Evolutionary conservation across 768 basidiomycete genomes (phyloP), one percentile per base, ranked within the genome.

Genomic region (Tricholoma terreum): DNA sequence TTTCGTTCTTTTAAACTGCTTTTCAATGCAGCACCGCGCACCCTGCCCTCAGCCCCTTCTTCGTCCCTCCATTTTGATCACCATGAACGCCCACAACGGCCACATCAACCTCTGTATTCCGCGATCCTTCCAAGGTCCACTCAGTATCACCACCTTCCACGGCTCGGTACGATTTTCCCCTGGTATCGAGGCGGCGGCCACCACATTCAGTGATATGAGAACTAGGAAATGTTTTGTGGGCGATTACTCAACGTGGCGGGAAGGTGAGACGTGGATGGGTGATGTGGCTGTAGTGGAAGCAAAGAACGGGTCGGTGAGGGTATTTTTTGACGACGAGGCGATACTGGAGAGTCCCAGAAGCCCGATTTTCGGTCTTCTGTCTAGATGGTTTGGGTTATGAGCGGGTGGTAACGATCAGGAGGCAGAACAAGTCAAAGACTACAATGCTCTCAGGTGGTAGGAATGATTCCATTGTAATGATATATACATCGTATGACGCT

Each of bases 111-210:
- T 80, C 12, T 59, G 68, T 30, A 57, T 80, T 31, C 78, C 78
- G 4, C 76, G 77, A n/a, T 70, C 75, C 4, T 80, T 75, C 65
- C 63, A 65, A 21, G 78, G 78, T 1, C 66, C 67, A 0, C 38
- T 78, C 31, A 56, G 60, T 1, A 60, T 75, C 34, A 69, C 59
- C 24, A 67, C 67, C 7, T 51, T 17, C 7, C 68, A 75, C 52
- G 73, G 73, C 17, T 56, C 46, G 24, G 54, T 62, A 15, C 65
- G 60, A 15, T 67, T 75, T 51, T 77, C 77, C 2, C 60, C 68
- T 2, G 64, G 63, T 27, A 52, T 74, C 8, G 54, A 64, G 33
- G 54, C 54, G 7, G 58, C 66, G 21, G 45, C 72, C 24, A 69
- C 67, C 4, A 64, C 62, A 2, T 71, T 78, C 56, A 72, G 72